phyloP scores from a whole-genome alignment of 306 rosid genomes.

The Vigna angularis region DNA sequence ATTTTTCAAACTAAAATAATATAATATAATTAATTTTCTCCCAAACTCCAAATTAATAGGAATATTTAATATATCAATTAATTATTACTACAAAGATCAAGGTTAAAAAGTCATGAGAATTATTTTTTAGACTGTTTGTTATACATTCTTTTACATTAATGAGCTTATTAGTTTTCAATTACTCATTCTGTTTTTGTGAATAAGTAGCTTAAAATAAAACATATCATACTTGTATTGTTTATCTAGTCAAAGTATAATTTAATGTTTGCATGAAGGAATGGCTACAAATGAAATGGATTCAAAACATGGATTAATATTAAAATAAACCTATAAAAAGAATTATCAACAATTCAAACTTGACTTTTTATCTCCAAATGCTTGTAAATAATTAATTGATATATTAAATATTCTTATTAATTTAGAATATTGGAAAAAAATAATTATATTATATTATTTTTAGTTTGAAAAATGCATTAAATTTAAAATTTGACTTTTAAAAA shows the following conservation, averaged over 20 bases:
- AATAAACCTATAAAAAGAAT: not conserved
- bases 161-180: not conserved
- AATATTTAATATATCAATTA: not conserved
- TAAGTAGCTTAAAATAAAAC: not conserved
- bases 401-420: not conserved
- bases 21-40: not conserved
- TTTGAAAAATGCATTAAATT: not conserved
- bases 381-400: not conserved
- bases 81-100: not conserved
- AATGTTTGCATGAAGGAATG: not conserved
- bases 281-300: not conserved
- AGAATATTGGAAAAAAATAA: not conserved
- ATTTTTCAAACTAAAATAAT: not conserved
- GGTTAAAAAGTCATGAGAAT: not conserved
- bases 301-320: not conserved
- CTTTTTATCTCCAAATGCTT: not conserved
- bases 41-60: not conserved
- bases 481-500: not conserved
- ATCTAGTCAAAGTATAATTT: not conserved
- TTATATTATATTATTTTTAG: not conserved
- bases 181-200: too few relatives aligned
- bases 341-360: not conserved
- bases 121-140: not conserved
- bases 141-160: not conserved
- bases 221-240: not conserved